Conservation (phyloP, 768 basidiomycete genomes). For the Boletus edulis region DNA sequence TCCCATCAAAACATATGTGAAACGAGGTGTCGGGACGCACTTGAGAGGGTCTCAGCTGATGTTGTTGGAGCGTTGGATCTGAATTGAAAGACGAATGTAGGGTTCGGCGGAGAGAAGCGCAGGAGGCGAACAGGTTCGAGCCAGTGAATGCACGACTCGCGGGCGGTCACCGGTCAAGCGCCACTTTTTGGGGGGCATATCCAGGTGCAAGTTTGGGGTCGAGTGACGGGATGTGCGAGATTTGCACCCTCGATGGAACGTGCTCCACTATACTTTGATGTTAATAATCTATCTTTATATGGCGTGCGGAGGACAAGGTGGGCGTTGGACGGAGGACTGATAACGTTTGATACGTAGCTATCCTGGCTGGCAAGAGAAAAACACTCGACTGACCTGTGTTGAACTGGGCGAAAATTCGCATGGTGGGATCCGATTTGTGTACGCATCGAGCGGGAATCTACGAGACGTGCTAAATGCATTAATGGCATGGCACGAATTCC, state of each 20-base stretch:
- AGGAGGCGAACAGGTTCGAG: background rate
- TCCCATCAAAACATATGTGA: conserved; percentile 11
- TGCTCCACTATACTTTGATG: background rate
- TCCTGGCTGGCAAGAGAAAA: background rate
- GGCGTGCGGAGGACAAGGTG: background rate
- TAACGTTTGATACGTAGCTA: background rate
- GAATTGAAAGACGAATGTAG: background rate
- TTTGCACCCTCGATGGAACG: conserved; percentile 6
- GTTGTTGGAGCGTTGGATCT: background rate
- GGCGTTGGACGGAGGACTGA: conserved; percentile 10
- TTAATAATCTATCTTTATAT: conserved; percentile 15
- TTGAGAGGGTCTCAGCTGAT: conserved; percentile 9
- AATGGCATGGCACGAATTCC: conserved; percentile 39
- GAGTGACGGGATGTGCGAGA: conserved; percentile 2
- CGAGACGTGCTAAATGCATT: conserved; percentile 36
- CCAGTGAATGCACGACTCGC: background rate
- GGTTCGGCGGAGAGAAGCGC: conserved; percentile 3
- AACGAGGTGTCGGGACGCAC: conserved; percentile 20
- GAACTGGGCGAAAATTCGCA: conserved; percentile 30
- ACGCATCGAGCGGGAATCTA: conserved; percentile 18
- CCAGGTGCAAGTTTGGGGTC: background rate
- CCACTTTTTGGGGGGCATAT: background rate
- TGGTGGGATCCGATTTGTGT: background rate
- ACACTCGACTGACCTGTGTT: too few species aligned
- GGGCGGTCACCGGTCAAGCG: conserved; percentile 1